These are phyloP conservation scores for Saprolegnia diclina DNA, from an alignment of 352 stramenopile genomes.

Conservation along the genomic window DNA sequence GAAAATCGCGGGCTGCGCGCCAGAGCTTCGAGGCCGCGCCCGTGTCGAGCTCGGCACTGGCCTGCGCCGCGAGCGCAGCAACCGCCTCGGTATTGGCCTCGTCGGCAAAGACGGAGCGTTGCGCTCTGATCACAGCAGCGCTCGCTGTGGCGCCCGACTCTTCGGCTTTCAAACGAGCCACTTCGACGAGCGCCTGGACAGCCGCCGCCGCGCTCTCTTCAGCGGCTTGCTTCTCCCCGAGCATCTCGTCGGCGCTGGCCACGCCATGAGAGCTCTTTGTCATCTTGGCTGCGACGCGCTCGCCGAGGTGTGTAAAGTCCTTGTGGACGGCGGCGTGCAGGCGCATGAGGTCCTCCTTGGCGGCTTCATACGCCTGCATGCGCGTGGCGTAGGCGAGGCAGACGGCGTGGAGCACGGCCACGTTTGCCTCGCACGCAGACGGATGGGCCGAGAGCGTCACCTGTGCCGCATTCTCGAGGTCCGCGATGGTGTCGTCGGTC, in stretches of 20 bases:
- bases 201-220: conserved; percentile 1
- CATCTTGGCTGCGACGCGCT: not conserved
- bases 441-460: not conserved
- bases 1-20: not conserved
- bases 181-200: conserved; percentile 3
- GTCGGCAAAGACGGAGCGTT: not conserved
- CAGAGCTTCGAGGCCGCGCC: not conserved
- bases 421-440: not conserved
- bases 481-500: not conserved
- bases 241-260: not conserved
- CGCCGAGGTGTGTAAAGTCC: not conserved
- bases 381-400: not conserved
- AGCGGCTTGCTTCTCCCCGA: not conserved
- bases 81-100: not conserved
- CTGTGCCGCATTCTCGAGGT: not conserved
- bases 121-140: not conserved
- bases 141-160: not conserved
- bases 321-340: not conserved
- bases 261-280: not conserved
- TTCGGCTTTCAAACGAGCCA: not conserved
- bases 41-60: not conserved
- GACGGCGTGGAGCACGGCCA: conserved; percentile 3
- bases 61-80: not conserved
- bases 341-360: conserved; percentile 4
- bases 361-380: not conserved